Base-by-base conservation (phyloP, 1,284 basidiomycete species). In the Psilocybe mexicana region DNA sequence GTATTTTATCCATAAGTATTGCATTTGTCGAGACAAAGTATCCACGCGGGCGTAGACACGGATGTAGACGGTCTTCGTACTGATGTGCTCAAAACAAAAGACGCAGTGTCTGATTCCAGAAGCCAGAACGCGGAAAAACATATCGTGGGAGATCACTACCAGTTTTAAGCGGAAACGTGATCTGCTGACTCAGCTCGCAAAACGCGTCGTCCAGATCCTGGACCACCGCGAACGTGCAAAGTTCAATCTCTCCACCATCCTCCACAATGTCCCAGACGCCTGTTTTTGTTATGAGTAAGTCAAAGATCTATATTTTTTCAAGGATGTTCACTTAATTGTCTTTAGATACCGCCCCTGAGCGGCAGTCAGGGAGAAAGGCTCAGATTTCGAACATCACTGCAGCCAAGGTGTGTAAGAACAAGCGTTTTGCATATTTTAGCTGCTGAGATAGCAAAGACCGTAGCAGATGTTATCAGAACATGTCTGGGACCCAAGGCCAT, bases 391-490 rank as follows among this genome's bases (percentile, higher is more conserved):
- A 99, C 74, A 98, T 98, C 76, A 94, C 92, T 2, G 95, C 96
- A 14, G 96, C 95, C 46, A 99, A 99, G 84, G 94, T 94, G 53
- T 56, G 81, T 65, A 42, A 8, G 24, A 38, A 57, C 43, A 26
- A 30, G 43, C 26, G 42, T 42, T 49, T 24, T 14, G 23, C 23
- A 12, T 11, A 54, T 53, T 30, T 14, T 44, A 23, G 54, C 43
- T 55, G 18, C 40, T 7, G 10, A 42, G 38, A 6, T 8, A 40
- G 4, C 36, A 12, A 64, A 96, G 93, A 98, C 95, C 14, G 96
- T 99, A 2, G 93, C 96, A 65, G 96, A 98, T 82, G 95, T 99
- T n/a, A 98, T 99, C 67, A 78, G 96, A 62, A 98, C 96, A 66
- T 99, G 96, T 85, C 76, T 98, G 35, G 96, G 97, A 5, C 96